Conservation (phyloP, 805 yeast genomes). For the Lipomyces sp. region DNA sequence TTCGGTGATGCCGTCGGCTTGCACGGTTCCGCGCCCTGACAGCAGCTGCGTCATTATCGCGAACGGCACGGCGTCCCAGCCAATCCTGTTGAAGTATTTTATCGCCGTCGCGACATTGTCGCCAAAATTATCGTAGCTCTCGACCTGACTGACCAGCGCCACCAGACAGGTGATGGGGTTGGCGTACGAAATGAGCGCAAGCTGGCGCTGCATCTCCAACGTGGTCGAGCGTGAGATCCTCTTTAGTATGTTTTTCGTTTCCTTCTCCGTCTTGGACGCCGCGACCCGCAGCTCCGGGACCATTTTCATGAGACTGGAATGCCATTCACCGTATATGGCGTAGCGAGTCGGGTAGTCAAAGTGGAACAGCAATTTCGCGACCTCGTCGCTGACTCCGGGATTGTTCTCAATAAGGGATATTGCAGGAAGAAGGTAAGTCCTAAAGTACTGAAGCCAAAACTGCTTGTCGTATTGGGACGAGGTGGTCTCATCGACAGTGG, state of each 20-base stretch:
- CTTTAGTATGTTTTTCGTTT: constrained; percentile 73
- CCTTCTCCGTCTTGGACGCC: constrained; percentile 66
- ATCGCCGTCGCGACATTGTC: constrained; percentile 77
- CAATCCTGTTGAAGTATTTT: constrained; percentile 64
- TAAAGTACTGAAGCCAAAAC: constrained; percentile 58
- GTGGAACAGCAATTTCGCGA: constrained; percentile 51
- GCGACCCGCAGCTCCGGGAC: constrained; percentile 55
- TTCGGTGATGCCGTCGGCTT: constrained; percentile 75
- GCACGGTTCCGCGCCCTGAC: constrained; percentile 62
- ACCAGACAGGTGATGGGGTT: constrained; percentile 77
- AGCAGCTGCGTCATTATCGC: constrained; percentile 70
- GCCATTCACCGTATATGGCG: constrained; percentile 76
- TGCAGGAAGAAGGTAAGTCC: constrained; percentile 66
- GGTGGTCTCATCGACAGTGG: constrained; percentile 8
- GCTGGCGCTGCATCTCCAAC: constrained; percentile 62
- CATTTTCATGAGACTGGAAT: constrained; percentile 54
- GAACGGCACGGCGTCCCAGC: constrained; percentile 81
- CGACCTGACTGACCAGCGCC: constrained; percentile 74
- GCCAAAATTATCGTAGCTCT: constrained; percentile 84
- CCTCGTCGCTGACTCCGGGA: constrained; percentile 57
- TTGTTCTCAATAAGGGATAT: constrained; percentile 53
- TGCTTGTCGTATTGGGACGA: constrained; percentile 30
- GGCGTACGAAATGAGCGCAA: constrained; percentile 67
- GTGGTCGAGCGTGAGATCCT: constrained; percentile 79
- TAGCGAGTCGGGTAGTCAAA: constrained; percentile 65